Conservation (phyloP, 257 asterid species). For the Salvia hispanica region DNA sequence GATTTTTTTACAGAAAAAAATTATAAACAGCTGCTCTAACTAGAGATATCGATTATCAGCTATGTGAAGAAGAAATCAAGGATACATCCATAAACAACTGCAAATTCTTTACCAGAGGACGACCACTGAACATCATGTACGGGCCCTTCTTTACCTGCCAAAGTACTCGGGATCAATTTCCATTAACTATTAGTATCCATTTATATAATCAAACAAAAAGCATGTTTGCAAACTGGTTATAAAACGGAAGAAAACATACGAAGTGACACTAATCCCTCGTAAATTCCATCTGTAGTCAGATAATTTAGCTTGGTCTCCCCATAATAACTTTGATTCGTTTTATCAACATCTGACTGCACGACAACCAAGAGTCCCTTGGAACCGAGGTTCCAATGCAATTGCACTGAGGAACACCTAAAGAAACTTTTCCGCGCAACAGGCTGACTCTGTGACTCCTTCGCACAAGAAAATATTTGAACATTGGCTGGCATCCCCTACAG, state of each 20-base stretch:
- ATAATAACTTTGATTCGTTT: conserved; percentile 97
- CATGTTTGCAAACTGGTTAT: conserved; percentile 10
- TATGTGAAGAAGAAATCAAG: conserved; percentile 35
- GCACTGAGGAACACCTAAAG: conserved; percentile 92
- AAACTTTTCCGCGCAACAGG: conserved; percentile 88
- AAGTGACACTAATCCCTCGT: conserved; percentile 93
- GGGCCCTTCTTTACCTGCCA: conserved; percentile 96
- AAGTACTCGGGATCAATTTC: conserved; percentile 30
- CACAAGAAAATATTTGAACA: conserved; percentile 80
- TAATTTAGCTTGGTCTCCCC: conserved; percentile 92
- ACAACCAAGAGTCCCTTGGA: conserved; percentile 85
- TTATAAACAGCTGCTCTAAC: neutral
- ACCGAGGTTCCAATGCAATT: conserved; percentile 78
- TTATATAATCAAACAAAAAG: neutral
- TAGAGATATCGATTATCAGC: conserved; percentile 6
- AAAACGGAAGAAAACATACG: conserved; percentile 46
- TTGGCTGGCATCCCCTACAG: conserved; percentile 96
- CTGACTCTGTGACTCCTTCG: conserved; percentile 74
- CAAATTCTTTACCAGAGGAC: conserved; percentile 81
- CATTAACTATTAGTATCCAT: conserved; percentile 23
- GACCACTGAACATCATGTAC: conserved; percentile 99
- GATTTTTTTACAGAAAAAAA: neutral
- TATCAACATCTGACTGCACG: conserved; percentile 97
- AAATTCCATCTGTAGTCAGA: conserved; percentile 91
- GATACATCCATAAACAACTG: conserved; percentile 99